Base-by-base conservation (phyloP, 352 stramenopile species). In the Globisporangium orthogonon region DNA sequence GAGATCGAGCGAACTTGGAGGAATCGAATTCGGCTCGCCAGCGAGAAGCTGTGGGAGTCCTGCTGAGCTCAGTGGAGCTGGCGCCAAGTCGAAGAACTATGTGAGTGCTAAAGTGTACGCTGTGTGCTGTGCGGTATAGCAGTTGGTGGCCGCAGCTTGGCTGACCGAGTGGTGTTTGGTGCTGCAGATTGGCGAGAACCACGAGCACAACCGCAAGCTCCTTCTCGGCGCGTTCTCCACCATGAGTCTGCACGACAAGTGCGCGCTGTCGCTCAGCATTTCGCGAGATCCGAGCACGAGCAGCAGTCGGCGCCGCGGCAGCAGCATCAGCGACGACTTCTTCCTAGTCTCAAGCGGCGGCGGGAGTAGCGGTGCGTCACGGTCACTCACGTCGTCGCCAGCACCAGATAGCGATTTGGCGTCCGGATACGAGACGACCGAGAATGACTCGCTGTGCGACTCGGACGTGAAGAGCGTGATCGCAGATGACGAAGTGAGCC, bases 161-260 rank as follows among this genome's bases (percentile, higher is more conserved):
- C 13, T 53, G 17, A 17, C 29, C 60, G 31, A 41, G 17, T 49
- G 17, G 17, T 45, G 43, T 54, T 41, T 10, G 37, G 15, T 4
- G 15, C 2, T 15, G 62, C 39, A 91, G 76, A 65, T 73, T 5
- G 80, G 75, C 61, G 76, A 87, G 31, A 92, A 87, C 55, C 74
- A 92, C 49, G 72, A 91, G 40, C 76, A 92, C 63, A 94, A 94
- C 57, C 76, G 85, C 10, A 92, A 94, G 55, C 63, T 94, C 17
- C 50, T 94, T 3, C 70, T 94, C 37, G 83, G 83, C 2, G 85
- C 85, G 3, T 94, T 94, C 61, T 94, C 85, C 9, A 91, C 81
- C 0, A 93, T 94, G 85, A 94, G 85, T 70, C 69, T 94, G 46
- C 85, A 92, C 43, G 85, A 94, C 65, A 94, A 94, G 58, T 94